Conservation (phyloP, 2,329 filamentous ascomycete species). For the Aureobasidium pullulans region DNA sequence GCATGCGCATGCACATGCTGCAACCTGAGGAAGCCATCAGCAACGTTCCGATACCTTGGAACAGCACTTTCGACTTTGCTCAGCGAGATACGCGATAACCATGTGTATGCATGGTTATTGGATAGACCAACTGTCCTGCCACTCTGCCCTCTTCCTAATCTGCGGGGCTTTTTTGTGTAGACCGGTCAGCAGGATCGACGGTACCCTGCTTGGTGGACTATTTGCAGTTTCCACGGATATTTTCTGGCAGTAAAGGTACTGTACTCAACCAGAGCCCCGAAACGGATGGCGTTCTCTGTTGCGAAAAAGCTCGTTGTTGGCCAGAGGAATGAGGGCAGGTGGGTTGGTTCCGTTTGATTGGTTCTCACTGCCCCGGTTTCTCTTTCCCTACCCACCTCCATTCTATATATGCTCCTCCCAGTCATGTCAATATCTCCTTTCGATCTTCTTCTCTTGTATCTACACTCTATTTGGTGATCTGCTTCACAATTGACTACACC, state of each 20-base stretch:
- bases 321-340: not conserved
- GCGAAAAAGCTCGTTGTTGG: not conserved
- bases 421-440: not conserved
- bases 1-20: constrained; percentile 1
- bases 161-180: not conserved
- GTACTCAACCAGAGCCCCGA: not conserved
- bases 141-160: not conserved
- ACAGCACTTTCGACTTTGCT: not conserved
- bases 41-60: not conserved
- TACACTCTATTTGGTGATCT: not conserved
- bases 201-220: not conserved
- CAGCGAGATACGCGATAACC: not conserved
- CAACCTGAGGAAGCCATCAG: constrained; percentile 5
- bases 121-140: not conserved
- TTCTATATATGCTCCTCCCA: constrained; percentile 1
- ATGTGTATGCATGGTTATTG: not conserved
- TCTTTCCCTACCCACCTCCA: not conserved
- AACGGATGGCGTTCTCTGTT: not conserved
- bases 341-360: constrained; percentile 6
- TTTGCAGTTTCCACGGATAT: not conserved
- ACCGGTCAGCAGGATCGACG: constrained; percentile 8
- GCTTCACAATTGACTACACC: not conserved
- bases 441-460: not conserved
- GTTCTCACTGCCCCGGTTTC: not conserved
- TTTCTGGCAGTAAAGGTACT: not conserved